Conservation (phyloP, 1,139 yeast species). For the Scheffersomyces quercinus region DNA sequence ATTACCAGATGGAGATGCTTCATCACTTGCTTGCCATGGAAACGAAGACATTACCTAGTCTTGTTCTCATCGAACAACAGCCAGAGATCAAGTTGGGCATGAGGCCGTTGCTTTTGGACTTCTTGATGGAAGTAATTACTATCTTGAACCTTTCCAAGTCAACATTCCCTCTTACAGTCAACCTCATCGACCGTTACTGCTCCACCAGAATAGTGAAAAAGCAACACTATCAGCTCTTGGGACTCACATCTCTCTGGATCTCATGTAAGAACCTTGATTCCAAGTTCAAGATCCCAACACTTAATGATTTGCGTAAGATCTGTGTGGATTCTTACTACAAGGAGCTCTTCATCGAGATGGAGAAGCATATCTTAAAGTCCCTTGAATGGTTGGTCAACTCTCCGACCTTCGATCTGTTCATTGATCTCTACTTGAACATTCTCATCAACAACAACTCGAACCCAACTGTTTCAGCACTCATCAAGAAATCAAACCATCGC, state of each 20-base stretch:
- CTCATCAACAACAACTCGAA: slow-evolving; percentile 16
- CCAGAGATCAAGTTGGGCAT: slow-evolving; percentile 52
- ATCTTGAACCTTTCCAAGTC: slow-evolving; percentile 49
- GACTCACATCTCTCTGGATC: slow-evolving; percentile 73
- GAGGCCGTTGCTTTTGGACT: slow-evolving; percentile 53
- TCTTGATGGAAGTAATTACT: slow-evolving; percentile 54
- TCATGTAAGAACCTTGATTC: slow-evolving; percentile 71
- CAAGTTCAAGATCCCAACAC: slow-evolving; percentile 63
- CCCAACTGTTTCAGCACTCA: slow-evolving; percentile 24
- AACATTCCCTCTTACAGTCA: slow-evolving; percentile 57
- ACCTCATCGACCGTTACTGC: slow-evolving; percentile 54
- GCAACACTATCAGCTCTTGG: slow-evolving; percentile 65
- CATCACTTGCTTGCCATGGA: slow-evolving; percentile 40
- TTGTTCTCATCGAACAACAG: slow-evolving; percentile 48
- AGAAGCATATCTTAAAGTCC: slow-evolving; percentile 61
- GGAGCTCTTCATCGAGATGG: slow-evolving; percentile 65
- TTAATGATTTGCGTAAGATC: slow-evolving; percentile 55
- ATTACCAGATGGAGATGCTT: slow-evolving; percentile 44
- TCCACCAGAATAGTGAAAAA: slow-evolving; percentile 51
- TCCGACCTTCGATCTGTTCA: slow-evolving; percentile 62
- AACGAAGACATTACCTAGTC: slow-evolving; percentile 33
- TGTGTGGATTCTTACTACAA: slow-evolving; percentile 66
- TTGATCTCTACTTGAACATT: slow-evolving; percentile 51
- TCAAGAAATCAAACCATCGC: slow-evolving; percentile 37
- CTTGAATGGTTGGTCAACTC: slow-evolving; percentile 56